Evolutionary conservation across 2,329 filamentous ascomycete species (phyloP), one percentile per base, ranked within the genome.

Genomic region (Knufia fluminis): DNA sequence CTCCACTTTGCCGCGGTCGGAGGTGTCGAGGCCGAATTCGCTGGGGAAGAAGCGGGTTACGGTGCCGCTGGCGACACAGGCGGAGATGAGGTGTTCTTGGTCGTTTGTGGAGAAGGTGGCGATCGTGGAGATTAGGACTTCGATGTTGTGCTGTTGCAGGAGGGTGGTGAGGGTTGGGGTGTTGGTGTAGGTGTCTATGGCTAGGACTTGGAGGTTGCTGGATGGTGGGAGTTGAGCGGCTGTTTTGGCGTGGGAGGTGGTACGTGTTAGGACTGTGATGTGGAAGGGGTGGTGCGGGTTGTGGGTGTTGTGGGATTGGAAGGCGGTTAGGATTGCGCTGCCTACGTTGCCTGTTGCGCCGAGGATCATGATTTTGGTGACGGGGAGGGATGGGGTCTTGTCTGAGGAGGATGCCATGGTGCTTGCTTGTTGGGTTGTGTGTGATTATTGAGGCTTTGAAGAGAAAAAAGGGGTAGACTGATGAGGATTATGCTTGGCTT

Each of bases 31-130:
- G 1, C 62, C 63, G 35, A 62, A 66, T 42, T 68, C 65, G 0
- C 61, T 63, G 2, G 64, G 63, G 10, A 68, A 53, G 46, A 66
- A 66, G 2, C 64, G 54, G 19, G 60, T 57, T 19, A 68, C 64
- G 7, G 35, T 38, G 7, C 64, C 63, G 1, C 60, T 60, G 28
- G 55, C 46, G 32, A 62, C 47, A n/a, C 62, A 60, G 17, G 61
- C 61, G 47, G 67, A 62, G 16, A 67, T 57, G 14, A 66, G 40
- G n/a, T 55, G 51, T 31, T 60, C 60, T 51, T 68, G 64, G 10
- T 61, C 56, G 4, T 36, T 42, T n/a, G 50, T 16, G 12, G 43
- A 41, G 16, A 46, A 46, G 10, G 47, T 47, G 14, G 50, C 17
- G 62, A 59, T 20, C 35, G 43, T 28, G 20, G 52, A 54, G 7